These are phyloP conservation scores for Cyphellophora europaea DNA, from an alignment of 2,329 filamentous ascomycete genomes.

Conservation along the genomic window DNA sequence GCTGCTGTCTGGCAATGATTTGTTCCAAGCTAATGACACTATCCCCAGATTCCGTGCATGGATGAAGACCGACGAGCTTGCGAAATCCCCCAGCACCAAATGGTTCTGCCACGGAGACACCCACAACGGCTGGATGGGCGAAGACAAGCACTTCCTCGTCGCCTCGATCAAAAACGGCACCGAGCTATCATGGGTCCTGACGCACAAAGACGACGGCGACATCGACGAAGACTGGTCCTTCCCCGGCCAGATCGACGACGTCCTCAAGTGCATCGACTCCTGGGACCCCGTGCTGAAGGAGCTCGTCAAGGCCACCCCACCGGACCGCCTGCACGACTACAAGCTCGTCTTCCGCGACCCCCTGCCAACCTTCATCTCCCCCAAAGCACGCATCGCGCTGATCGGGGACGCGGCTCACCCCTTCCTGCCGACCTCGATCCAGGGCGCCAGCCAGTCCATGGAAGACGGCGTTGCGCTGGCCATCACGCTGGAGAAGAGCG, in stretches of 20 bases:
- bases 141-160: conserved; percentile 39
- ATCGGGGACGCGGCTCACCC: conserved; percentile 44
- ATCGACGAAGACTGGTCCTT: conserved; percentile 49
- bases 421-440: conserved; percentile 39
- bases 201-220: conserved; percentile 37
- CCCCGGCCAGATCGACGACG: conserved; percentile 43
- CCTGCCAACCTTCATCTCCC: conserved; percentile 26
- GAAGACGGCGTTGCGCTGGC: conserved; percentile 42
- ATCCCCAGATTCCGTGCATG: too few relatives aligned
- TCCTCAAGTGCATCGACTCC: conserved; percentile 39
- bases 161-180: conserved; percentile 43
- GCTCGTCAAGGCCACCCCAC: conserved; percentile 18
- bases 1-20: too few relatives aligned
- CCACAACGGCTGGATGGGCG: conserved; percentile 41
- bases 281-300: conserved; percentile 35
- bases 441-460: conserved; percentile 41
- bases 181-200: conserved; percentile 48
- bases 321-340: conserved; percentile 12
- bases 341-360: conserved; percentile 16
- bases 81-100: conserved; percentile 41
- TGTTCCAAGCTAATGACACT: too few relatives aligned
- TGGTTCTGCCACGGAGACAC: conserved; percentile 35
- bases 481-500: conserved; percentile 28
- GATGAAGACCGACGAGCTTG: conserved; percentile 34
- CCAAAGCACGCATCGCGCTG: conserved; percentile 33